Evolutionary conservation across 2,329 filamentous ascomycete species (phyloP).

Genomic region (Colletotrichum lupini): DNA sequence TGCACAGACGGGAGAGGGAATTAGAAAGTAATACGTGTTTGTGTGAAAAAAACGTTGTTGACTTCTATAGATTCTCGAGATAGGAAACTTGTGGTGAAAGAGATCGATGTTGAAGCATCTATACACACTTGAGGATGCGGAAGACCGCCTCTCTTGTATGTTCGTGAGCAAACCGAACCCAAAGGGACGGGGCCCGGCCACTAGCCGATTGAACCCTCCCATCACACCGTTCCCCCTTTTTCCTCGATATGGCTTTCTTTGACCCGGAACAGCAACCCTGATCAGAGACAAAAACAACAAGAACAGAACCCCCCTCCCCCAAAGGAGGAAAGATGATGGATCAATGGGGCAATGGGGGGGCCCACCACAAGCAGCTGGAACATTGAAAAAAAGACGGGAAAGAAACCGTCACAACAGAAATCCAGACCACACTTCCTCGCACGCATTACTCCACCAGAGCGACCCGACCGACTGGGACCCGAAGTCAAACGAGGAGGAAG

Average conservation of each 20-base stretch:
- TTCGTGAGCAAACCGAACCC: background rate
- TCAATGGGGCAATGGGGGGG: no score
- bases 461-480: constrained; percentile 27
- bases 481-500: background rate
- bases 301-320: background rate
- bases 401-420: constrained; percentile 13
- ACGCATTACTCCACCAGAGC: background rate
- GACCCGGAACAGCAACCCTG: constrained; percentile 7
- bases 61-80: constrained; percentile 11
- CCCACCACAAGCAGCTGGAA: background rate
- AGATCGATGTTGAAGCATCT: background rate
- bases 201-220: background rate
- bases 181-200: background rate
- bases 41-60: background rate
- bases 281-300: constrained; percentile 24
- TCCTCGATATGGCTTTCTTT: constrained; percentile 5
- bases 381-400: background rate
- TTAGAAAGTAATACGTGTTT: background rate
- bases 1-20: constrained; percentile 24
- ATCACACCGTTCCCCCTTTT: constrained; percentile 10
- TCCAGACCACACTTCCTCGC: constrained; percentile 9
- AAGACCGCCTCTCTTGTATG: constrained; percentile 10
- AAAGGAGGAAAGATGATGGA: background rate
- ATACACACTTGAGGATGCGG: background rate
- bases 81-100: constrained; percentile 1